Conservation (phyloP, 2,329 filamentous ascomycete genomes). For the Claviceps sp. region DNA sequence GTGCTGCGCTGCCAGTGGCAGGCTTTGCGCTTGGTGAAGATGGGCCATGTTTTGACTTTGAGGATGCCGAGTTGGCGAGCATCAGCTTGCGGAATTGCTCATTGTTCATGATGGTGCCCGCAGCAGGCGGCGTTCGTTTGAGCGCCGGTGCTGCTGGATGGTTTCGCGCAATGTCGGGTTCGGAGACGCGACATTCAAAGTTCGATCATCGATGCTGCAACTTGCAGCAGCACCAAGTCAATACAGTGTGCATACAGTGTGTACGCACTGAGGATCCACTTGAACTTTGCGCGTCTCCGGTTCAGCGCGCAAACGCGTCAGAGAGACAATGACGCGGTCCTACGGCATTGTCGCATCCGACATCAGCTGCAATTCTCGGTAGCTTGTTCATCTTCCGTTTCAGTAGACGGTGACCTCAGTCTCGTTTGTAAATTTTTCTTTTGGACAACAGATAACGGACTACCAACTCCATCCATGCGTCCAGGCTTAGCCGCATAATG, state of each 20-base stretch:
- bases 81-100: slow-evolving; percentile 80
- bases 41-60: slow-evolving; percentile 30
- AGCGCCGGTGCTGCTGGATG: neutral
- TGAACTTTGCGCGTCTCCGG: neutral
- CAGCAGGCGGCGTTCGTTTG: neutral
- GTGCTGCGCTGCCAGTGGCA: slow-evolving; percentile 26
- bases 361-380: no score
- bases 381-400: neutral
- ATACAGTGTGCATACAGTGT: neutral
- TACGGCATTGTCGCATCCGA: no score
- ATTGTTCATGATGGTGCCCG: slow-evolving; percentile 63
- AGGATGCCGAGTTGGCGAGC: slow-evolving; percentile 30
- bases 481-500: neutral
- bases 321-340: neutral
- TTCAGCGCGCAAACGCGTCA: neutral
- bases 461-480: neutral
- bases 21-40: slow-evolving; percentile 20
- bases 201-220: neutral
- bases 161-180: neutral
- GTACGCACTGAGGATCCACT: neutral
- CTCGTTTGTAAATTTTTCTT: neutral
- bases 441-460: neutral
- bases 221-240: neutral
- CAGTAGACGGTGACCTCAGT: no score
- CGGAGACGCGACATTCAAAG: neutral